Evolutionary conservation across 371 early-diverging fungal genomes (phyloP).

Genomic region (Haplosporangium sp.): DNA sequence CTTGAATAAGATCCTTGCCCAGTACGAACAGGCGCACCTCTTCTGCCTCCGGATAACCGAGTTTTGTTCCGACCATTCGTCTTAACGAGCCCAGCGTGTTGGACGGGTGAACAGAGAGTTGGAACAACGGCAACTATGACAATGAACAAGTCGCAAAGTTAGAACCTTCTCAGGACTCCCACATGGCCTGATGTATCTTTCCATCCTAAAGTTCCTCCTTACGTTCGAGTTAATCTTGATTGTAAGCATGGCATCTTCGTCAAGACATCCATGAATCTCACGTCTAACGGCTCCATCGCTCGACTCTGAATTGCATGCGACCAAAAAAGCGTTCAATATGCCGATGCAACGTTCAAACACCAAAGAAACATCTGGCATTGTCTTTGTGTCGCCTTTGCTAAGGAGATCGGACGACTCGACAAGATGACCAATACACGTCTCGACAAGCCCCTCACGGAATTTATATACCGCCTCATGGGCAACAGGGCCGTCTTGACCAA

Average conservation of each 20-base stretch:
- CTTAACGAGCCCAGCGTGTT: constrained; percentile 25
- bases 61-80: constrained; percentile 12
- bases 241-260: constrained; percentile 46
- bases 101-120: constrained; percentile 36
- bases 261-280: constrained; percentile 45
- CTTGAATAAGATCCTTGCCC: constrained; percentile 34
- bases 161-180: too few relatives aligned
- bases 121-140: constrained; percentile 31
- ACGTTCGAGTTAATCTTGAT: constrained; percentile 36
- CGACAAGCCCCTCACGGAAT: constrained; percentile 55
- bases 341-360: constrained; percentile 50
- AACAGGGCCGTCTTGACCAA: constrained; percentile 14
- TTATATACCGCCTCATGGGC: constrained; percentile 14
- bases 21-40: constrained; percentile 34
- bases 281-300: constrained; percentile 12
- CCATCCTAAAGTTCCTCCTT: neutral
- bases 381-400: constrained; percentile 11
- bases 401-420: constrained; percentile 45
- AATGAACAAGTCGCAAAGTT: neutral
- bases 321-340: constrained; percentile 46
- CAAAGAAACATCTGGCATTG: constrained; percentile 24
- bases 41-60: constrained; percentile 31
- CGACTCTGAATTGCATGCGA: constrained; percentile 23
- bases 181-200: too few relatives aligned
- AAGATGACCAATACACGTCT: constrained; percentile 54